phyloP scores from a whole-genome alignment of 2,329 filamentous ascomycete species.

The Biscogniauxia marginata region DNA sequence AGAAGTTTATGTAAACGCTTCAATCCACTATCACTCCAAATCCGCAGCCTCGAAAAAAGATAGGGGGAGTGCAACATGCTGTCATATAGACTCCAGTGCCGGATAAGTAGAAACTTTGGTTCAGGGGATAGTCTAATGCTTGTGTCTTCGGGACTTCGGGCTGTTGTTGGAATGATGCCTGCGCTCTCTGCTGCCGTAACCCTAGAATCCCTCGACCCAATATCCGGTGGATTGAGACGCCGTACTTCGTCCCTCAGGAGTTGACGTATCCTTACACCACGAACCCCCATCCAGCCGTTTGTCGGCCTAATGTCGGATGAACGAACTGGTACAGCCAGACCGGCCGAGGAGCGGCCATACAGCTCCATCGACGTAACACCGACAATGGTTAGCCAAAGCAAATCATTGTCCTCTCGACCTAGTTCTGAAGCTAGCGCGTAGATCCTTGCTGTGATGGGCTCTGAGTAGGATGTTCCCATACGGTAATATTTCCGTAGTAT shows the following conservation, averaged over 20 bases:
- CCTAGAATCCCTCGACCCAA: slow-evolving; percentile 56
- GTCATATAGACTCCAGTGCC: slow-evolving; percentile 97
- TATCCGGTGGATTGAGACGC: slow-evolving; percentile 79
- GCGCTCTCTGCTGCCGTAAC: slow-evolving; percentile 60
- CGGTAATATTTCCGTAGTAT: slow-evolving; percentile 81
- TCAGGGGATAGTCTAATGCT: slow-evolving; percentile 92
- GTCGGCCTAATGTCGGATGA: slow-evolving; percentile 54
- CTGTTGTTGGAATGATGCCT: slow-evolving; percentile 86
- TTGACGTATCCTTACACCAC: slow-evolving; percentile 80
- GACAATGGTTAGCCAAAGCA: slow-evolving; percentile 92
- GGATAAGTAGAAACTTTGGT: slow-evolving; percentile 85
- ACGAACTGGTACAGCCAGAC: slow-evolving; percentile 63
- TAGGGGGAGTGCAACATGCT: slow-evolving; percentile 98
- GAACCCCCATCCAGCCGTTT: slow-evolving; percentile 77
- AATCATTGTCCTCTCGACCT: slow-evolving; percentile 92
- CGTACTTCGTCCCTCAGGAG: slow-evolving; percentile 90
- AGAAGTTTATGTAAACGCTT: slow-evolving; percentile 91
- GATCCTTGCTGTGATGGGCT: slow-evolving; percentile 90
- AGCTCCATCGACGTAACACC: slow-evolving; percentile 93
- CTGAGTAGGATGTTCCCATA: slow-evolving; percentile 85
- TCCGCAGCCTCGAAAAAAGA: slow-evolving; percentile 84
- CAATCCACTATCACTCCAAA: slow-evolving; percentile 87
- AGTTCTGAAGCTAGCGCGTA: slow-evolving; percentile 94
- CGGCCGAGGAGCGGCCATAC: slow-evolving; percentile 81
- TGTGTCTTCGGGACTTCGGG: slow-evolving; percentile 84